Base-by-base conservation (phyloP, 768 basidiomycete genomes). In the Leccinum subgranulosum region DNA sequence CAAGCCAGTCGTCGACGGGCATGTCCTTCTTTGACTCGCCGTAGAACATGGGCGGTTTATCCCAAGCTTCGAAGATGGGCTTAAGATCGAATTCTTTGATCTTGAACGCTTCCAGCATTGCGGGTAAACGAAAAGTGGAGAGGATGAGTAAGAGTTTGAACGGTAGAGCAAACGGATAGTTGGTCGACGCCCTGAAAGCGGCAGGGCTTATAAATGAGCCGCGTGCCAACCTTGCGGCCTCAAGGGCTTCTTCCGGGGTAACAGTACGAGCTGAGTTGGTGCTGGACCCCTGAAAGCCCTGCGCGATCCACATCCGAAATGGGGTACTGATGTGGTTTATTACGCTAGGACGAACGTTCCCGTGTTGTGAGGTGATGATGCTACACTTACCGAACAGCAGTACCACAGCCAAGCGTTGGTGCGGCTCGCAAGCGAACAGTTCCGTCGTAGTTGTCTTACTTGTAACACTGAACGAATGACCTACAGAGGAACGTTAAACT, bases 101-200 rank as follows among this genome's bases (percentile, higher is more conserved):
- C 74, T 87, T 90, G 81, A 92, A 91, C 54, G 86, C 87, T 66
- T 84, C 84, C 31, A 90, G 81, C 78, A 90, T 83, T 41, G 58
- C 55, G 53, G 19, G 43, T 49, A 41, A 55, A 48, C 7, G 27
- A 58, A 52, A 2, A 45, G 25, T 15, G 56, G 54, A 36, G 53
- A 41, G 12, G 31, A 29, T 9, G 23, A 48, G 41, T 45, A 23
- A 53, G 59, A 15, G 51, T 51, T 56, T 56, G 49, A 17, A 55
- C 59, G 50, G 66, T 48, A 12, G 50, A 49, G 45, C 8, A 64
- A 48, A 61, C 57, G 62, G 55, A 54, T 59, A 55, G 58, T 61
- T 68, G 39, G 3, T 58, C 55, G 41, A 56, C 21, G 43, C 23
- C 21, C 43, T 57, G 55, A 52, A 53, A 27, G 51, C 50, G 60